Percentiles rank a stretch among this genome's conserved stretches.
Evolutionary conservation across 805 yeast species (phyloP).

Genomic region (Hanseniaspora occidentalis): DNA sequence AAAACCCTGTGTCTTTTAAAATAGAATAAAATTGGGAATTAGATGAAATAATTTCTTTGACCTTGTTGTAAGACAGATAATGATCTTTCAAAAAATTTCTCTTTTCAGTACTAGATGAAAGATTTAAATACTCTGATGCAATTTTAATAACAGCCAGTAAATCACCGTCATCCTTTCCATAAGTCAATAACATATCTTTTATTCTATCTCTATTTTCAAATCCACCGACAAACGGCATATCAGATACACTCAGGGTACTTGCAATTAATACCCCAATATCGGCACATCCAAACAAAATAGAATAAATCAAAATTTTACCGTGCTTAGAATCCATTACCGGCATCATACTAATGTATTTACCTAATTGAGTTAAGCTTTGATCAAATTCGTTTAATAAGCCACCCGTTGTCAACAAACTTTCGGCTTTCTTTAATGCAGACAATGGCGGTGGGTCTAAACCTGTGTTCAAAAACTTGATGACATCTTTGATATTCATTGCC

Average conservation of each 20-base stretch:
- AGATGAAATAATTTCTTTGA: slow-evolving; percentile 63
- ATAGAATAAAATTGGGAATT: slow-evolving; percentile 56
- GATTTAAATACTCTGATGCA: slow-evolving; percentile 36
- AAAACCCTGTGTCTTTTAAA: slow-evolving; percentile 68
- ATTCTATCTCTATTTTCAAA: slow-evolving; percentile 54
- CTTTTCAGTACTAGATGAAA: slow-evolving; percentile 16
- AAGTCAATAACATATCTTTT: slow-evolving; percentile 28
- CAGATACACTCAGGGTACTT: slow-evolving; percentile 58
- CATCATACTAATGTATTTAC: slow-evolving; percentile 62
- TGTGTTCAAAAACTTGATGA: slow-evolving; percentile 49
- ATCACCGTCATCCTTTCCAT: slow-evolving; percentile 55
- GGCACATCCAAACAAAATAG: slow-evolving; percentile 73
- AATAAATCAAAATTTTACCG: slow-evolving; percentile 69
- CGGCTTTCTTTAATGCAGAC: slow-evolving; percentile 27
- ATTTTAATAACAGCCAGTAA: slow-evolving; percentile 54
- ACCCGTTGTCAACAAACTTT: slow-evolving; percentile 41
- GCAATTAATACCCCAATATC: slow-evolving; percentile 73
- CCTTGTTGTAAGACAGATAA: slow-evolving; percentile 44
- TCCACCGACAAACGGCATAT: slow-evolving; percentile 51
- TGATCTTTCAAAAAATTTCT: slow-evolving; percentile 43
- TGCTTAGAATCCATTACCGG: slow-evolving; percentile 77
- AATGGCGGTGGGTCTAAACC: slow-evolving; percentile 76
- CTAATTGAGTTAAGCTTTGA: slow-evolving; percentile 54
- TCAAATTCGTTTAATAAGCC: slow-evolving; percentile 52
- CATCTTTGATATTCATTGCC: slow-evolving; percentile 75